Evolutionary conservation across 371 early-diverging fungal genomes (phyloP).

Genomic region (Blastocladiella emersonii): DNA sequence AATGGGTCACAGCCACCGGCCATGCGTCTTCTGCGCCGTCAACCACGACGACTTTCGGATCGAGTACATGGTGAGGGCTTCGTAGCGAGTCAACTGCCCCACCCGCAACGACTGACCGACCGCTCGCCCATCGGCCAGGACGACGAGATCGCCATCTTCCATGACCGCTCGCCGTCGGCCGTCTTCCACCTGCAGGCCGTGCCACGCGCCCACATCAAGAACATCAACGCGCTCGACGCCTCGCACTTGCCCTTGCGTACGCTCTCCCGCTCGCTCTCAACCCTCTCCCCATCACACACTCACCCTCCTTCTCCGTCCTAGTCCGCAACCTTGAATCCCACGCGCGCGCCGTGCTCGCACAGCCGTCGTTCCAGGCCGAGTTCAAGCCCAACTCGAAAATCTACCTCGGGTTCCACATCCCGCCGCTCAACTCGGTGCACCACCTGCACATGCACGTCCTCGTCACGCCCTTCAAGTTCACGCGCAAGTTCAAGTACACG

Average conservation of each 20-base stretch:
- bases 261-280: background rate
- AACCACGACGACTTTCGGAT: background rate
- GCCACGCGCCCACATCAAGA: conserved; percentile 27
- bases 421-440: conserved; percentile 35
- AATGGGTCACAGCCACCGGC: no score
- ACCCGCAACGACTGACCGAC: no score
- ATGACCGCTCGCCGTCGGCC: conserved; percentile 35
- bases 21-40: background rate
- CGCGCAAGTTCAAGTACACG: background rate
- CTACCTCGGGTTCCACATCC: conserved; percentile 39
- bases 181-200: conserved; percentile 30
- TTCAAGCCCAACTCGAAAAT: background rate
- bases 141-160: conserved; percentile 29
- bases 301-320: background rate
- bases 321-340: background rate
- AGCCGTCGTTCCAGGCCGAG: background rate
- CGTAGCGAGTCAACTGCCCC: no score
- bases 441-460: conserved; percentile 42
- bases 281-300: background rate
- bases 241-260: background rate
- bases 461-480: conserved; percentile 18
- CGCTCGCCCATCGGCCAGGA: conserved; percentile 16
- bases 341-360: background rate
- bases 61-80: background rate
- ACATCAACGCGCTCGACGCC: background rate